Evolutionary conservation across 2,329 filamentous ascomycete genomes (phyloP), one percentile per base, ranked within the genome.

Genomic region (Ophiostoma australiae): DNA sequence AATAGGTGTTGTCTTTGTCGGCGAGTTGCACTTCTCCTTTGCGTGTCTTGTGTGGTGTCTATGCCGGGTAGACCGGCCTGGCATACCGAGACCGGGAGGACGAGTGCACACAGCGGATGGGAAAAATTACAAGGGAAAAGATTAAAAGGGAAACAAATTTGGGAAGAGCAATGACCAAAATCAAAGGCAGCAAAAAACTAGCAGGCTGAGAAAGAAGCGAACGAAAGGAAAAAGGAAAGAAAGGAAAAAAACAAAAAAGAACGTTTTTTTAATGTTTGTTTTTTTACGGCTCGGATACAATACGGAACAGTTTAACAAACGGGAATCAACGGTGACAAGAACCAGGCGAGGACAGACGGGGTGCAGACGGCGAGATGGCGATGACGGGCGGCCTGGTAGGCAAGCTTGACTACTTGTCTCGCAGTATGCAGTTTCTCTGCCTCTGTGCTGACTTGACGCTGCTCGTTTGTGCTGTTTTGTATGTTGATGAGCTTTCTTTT

Each of bases 221-320:
- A 68, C 70, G 67, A n/a, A 58, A 70, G 41, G 39, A 48, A 65
- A 55, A 71, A 69, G 70, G 61, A 65, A 20, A 31, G 61, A 73
- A 70, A 65, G 23, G 48, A 15, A 61, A 44, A 70, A 71, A 37
- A 70, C 15, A 71, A 67, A 67, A 58, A n/a, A 35, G 23, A 58
- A 58, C 52, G 52, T 58, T 58, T 58, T 58, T 58, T 58, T 48
- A 37, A 27, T 58, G 7, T 13, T 61, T 69, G 58, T 63, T 65
- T 48, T 67, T 70, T 69, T 70, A 67, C 23, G 66, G 66, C 39
- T 67, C 66, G 66, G 37, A 67, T 63, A 70, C 69, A 71, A 69
- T 67, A 70, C 69, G 69, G 71, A 71, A 70, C 27, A 65, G 39
- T 65, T 69, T 31, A 63, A 68, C 61, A 70, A 71, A 65, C 66